These are phyloP conservation scores for Fraxinus dipetala DNA, from an alignment of 305 asterid species.

Conservation along the genomic window DNA sequence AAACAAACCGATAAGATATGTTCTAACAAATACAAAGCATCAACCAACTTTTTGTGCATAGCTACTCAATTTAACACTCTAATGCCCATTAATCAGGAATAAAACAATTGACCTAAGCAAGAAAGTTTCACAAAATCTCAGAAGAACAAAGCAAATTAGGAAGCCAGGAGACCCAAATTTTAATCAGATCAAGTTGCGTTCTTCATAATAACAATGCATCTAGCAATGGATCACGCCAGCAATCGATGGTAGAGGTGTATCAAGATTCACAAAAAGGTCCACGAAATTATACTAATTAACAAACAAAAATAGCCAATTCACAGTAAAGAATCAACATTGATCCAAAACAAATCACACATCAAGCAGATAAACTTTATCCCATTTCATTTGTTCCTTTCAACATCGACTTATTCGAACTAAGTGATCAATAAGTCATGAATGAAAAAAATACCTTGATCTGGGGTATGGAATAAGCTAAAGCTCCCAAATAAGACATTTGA, in stretches of 20 bases:
- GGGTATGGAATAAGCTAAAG: conserved; percentile 76
- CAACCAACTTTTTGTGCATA: background rate
- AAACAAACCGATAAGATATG: background rate
- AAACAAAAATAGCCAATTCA: background rate
- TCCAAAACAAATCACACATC: background rate
- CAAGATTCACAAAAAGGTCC: background rate
- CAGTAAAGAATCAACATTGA: background rate
- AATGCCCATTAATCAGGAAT: background rate
- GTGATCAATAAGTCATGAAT: background rate
- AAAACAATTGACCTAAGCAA: background rate
- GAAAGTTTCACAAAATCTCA: background rate
- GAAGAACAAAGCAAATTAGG: background rate
- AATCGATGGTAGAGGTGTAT: background rate
- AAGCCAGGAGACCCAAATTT: background rate
- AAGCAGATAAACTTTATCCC: background rate
- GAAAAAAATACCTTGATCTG: conserved; percentile 64
- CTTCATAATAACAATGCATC: background rate
- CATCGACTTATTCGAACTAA: background rate
- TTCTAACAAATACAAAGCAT: background rate
- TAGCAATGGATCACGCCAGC: background rate
- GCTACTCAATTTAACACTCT: background rate
- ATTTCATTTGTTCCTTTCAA: background rate
- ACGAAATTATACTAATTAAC: background rate
- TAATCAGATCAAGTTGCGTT: background rate
- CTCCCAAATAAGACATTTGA: conserved; percentile 74